phyloP scores from a whole-genome alignment of 2,329 filamentous ascomycete genomes.

The Tolypocladium paradoxum region DNA sequence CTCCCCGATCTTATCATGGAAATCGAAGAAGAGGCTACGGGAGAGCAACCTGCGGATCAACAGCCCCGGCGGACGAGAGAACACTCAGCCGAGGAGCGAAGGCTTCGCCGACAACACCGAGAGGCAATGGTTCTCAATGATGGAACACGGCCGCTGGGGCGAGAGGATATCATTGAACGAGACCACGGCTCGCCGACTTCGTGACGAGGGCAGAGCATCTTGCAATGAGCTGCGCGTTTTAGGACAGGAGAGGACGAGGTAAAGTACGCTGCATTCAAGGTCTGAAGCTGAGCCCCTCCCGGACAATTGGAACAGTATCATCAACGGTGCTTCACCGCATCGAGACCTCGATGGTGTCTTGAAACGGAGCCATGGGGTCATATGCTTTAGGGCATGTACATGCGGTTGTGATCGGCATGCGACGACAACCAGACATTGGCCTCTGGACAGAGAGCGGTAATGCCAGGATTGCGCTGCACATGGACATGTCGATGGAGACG shows the following conservation, averaged over 20 bases:
- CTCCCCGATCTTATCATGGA: constrained; percentile 23
- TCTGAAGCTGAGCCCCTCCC: too few relatives aligned
- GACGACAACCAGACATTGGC: background rate
- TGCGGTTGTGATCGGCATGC: background rate
- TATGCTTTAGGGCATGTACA: background rate
- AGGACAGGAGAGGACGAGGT: background rate
- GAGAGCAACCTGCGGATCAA: constrained; percentile 13
- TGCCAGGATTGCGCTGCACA: background rate
- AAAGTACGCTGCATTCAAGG: background rate
- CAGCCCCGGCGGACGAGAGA: constrained; percentile 28
- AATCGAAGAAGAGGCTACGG: constrained; percentile 15
- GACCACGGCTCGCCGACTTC: constrained; percentile 32
- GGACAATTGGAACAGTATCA: background rate
- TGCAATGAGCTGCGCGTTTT: background rate
- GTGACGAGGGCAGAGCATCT: background rate
- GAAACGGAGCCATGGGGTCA: background rate
- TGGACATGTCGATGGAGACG: background rate
- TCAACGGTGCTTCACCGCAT: background rate
- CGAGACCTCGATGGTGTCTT: background rate
- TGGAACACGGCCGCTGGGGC: constrained; percentile 62
- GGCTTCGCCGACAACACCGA: constrained; percentile 62
- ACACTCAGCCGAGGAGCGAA: constrained; percentile 56
- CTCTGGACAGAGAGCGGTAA: background rate
- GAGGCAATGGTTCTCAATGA: constrained; percentile 90
- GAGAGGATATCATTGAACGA: constrained; percentile 69